phyloP scores from a whole-genome alignment of 2,329 filamentous ascomycete genomes.

The Ascomycota sp. region DNA sequence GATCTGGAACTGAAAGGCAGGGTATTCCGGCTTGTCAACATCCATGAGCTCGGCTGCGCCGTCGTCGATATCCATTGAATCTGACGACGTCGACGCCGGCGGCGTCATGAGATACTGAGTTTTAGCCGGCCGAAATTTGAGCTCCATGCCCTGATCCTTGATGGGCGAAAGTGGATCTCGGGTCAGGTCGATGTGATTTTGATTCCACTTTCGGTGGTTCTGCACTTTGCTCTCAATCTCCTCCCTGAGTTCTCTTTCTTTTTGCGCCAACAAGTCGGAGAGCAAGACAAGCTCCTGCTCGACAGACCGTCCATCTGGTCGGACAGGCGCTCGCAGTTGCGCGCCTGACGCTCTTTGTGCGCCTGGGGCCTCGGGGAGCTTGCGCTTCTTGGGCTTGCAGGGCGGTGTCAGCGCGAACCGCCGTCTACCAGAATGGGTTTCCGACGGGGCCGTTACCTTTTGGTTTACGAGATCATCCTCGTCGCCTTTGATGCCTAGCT shows the following conservation, averaged over 20 bases:
- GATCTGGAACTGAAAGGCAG: constrained; percentile 25
- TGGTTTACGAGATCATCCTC: constrained; percentile 90
- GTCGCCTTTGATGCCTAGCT: constrained; percentile 71
- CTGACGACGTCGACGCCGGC: constrained; percentile 31
- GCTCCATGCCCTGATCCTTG: constrained; percentile 36
- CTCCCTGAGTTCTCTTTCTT: constrained; percentile 54
- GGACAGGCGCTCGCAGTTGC: constrained; percentile 46
- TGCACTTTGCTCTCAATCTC: constrained; percentile 73
- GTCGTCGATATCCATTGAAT: constrained; percentile 34
- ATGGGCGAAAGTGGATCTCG: constrained; percentile 65
- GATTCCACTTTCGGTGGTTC: constrained; percentile 81
- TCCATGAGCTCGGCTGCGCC: constrained; percentile 21
- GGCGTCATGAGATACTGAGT: constrained; percentile 48
- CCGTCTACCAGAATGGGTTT: constrained; percentile 11
- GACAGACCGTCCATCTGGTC: constrained; percentile 44
- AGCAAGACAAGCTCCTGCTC: constrained; percentile 62
- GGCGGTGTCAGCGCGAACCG: constrained; percentile 15
- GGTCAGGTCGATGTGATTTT: constrained; percentile 71
- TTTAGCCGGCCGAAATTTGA: constrained; percentile 48
- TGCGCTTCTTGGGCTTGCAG: constrained; percentile 51
- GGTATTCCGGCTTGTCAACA: constrained; percentile 11
- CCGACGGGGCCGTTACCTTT: constrained; percentile 49
- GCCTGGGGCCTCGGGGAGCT: constrained; percentile 34
- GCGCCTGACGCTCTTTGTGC: constrained; percentile 38
- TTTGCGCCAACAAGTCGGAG: constrained; percentile 56